Evolutionary conservation across 345 rosid species (phyloP).

Genomic region (Dipteronia dyeriana): DNA sequence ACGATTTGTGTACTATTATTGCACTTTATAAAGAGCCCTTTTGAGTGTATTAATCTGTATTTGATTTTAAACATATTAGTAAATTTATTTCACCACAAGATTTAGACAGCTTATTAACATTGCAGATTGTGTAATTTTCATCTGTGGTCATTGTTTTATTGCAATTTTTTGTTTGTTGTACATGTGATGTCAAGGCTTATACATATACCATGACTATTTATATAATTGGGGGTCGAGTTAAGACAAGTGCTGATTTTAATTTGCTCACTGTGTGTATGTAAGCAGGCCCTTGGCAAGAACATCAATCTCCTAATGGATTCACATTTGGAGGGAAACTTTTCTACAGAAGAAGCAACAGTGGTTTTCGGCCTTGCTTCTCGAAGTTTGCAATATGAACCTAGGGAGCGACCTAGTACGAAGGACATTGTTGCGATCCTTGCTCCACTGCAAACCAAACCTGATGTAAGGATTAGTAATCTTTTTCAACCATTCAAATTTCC

Average conservation of each 20-base stretch:
- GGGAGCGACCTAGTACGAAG: constrained; percentile 87
- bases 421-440: constrained; percentile 76
- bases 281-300: constrained; percentile 90
- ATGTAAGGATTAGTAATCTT: constrained; percentile 49
- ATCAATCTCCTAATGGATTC: constrained; percentile 83
- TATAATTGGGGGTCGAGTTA: background rate
- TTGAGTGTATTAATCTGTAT: background rate
- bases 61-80: constrained; percentile 4
- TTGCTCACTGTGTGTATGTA: constrained; percentile 20
- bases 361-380: constrained; percentile 83
- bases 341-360: constrained; percentile 81
- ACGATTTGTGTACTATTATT: background rate
- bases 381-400: constrained; percentile 90
- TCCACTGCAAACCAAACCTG: constrained; percentile 75
- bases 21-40: background rate
- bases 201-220: background rate
- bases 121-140: background rate
- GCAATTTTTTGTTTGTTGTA: background rate
- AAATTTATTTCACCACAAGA: background rate
- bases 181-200: background rate
- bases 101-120: background rate
- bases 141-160: background rate
- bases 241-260: constrained; percentile 6
- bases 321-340: constrained; percentile 87
- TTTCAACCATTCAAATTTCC: constrained; percentile 1